A percentile compares a stretch with the other conserved stretches of the same genome.
phyloP scores from a whole-genome alignment of 2,329 filamentous ascomycete genomes.

The Neofusicoccum sp. region DNA sequence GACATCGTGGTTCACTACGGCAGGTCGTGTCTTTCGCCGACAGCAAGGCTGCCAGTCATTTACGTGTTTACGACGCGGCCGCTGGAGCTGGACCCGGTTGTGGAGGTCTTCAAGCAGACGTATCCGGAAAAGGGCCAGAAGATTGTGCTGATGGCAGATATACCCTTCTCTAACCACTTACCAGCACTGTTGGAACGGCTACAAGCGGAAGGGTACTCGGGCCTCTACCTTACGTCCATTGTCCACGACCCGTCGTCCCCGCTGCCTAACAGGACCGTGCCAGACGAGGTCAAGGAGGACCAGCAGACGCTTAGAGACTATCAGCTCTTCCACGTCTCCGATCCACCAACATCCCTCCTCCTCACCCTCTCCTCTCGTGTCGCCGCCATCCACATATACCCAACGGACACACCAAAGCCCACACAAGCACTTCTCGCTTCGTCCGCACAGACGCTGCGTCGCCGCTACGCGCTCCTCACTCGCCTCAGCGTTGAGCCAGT shows the following conservation, averaged over 20 bases:
- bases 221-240: constrained; percentile 68
- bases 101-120: constrained; percentile 63
- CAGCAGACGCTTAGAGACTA: constrained; percentile 59
- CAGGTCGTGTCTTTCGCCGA: constrained; percentile 85
- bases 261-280: constrained; percentile 80
- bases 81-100: constrained; percentile 61
- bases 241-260: constrained; percentile 74
- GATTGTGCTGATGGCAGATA: constrained; percentile 81
- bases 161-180: constrained; percentile 80
- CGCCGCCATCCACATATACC: constrained; percentile 73
- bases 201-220: constrained; percentile 62
- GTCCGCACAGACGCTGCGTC: constrained; percentile 64
- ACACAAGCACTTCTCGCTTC: constrained; percentile 46
- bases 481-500: constrained; percentile 76
- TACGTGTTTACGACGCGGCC: constrained; percentile 81
- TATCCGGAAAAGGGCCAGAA: constrained; percentile 65
- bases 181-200: constrained; percentile 56
- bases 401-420: constrained; percentile 43
- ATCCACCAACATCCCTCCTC: constrained; percentile 77
- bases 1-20: constrained; percentile 95
- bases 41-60: constrained; percentile 79
- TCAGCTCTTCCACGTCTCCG: constrained; percentile 80
- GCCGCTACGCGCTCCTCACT: constrained; percentile 84
- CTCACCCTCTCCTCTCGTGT: constrained; percentile 84
- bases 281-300: constrained; percentile 47